Percentiles rank a stretch among this genome's conserved stretches.
These are phyloP conservation scores for Macrolepiota dolichaula DNA, from an alignment of 768 basidiomycete species.

Conservation along the genomic window DNA sequence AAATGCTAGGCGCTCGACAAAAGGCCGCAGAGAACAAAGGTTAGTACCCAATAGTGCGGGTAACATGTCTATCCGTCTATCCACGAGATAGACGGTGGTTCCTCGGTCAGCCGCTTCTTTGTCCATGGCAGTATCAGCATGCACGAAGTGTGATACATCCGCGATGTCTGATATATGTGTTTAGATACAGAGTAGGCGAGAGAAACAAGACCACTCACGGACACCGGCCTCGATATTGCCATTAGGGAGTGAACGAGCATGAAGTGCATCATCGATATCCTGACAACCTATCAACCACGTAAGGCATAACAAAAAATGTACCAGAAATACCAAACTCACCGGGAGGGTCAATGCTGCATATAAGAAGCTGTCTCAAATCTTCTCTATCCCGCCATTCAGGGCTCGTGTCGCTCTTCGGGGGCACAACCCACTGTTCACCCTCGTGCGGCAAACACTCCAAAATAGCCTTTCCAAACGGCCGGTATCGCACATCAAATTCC, in stretches of 20 bases:
- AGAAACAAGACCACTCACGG: slow-evolving; percentile 59
- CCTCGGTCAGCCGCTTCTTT: slow-evolving; percentile 92
- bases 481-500: slow-evolving; percentile 94
- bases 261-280: slow-evolving; percentile 97
- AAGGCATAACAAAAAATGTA: neutral
- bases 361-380: slow-evolving; percentile 79
- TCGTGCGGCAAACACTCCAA: slow-evolving; percentile 85
- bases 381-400: slow-evolving; percentile 76
- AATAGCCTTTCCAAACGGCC: slow-evolving; percentile 96
- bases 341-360: slow-evolving; percentile 98
- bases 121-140: slow-evolving; percentile 93
- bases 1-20: slow-evolving; percentile 93
- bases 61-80: slow-evolving; percentile 98
- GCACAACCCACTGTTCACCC: slow-evolving; percentile 92
- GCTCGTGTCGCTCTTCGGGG: slow-evolving; percentile 53
- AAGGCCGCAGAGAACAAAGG: slow-evolving; percentile 86
- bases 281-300: slow-evolving; percentile 65
- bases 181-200: neutral
- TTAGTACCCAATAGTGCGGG: slow-evolving; percentile 93
- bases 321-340: slow-evolving; percentile 34
- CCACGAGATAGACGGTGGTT: slow-evolving; percentile 96
- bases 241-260: slow-evolving; percentile 82
- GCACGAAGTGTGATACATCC: slow-evolving; percentile 96
- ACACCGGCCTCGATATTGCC: slow-evolving; percentile 98
- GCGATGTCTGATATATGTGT: slow-evolving; percentile 74